A percentile compares a stretch with the other conserved stretches of the same genome.
These are phyloP conservation scores for Backusella luteola DNA, from an alignment of 192 early-diverging fungal species.

Conservation along the genomic window DNA sequence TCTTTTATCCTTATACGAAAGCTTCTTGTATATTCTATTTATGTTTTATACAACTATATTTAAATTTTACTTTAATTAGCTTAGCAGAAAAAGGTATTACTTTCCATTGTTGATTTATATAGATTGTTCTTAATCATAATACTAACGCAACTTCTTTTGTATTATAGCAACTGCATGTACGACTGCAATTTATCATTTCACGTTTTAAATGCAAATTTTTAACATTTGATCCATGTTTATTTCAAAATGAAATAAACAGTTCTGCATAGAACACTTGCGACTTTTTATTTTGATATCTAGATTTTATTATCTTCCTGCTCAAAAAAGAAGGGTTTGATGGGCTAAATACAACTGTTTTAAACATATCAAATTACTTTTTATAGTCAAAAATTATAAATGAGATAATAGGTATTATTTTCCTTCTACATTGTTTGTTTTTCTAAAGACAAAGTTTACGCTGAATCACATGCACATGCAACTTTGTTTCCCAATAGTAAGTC, in stretches of 20 bases:
- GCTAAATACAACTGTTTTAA: background rate
- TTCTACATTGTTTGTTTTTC: background rate
- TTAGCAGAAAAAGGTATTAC: background rate
- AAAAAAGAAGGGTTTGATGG: background rate
- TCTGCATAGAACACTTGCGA: background rate
- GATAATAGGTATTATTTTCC: background rate
- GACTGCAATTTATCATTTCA: background rate
- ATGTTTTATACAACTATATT: background rate
- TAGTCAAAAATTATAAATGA: background rate
- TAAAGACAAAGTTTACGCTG: background rate
- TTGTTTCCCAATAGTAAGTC: background rate
- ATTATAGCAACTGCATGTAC: background rate
- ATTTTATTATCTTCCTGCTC: background rate
- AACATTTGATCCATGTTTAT: no score
- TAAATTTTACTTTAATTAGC: background rate
- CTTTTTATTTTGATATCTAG: background rate
- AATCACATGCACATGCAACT: background rate
- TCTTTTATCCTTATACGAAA: background rate
- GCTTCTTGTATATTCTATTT: background rate
- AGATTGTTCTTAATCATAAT: background rate
- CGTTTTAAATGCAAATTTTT: no score
- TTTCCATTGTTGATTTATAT: background rate
- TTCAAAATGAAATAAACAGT: background rate
- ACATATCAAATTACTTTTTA: background rate
- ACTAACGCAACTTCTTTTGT: background rate